Base-by-base conservation (phyloP, 805 yeast species). In the Saturnispora halmiae region DNA sequence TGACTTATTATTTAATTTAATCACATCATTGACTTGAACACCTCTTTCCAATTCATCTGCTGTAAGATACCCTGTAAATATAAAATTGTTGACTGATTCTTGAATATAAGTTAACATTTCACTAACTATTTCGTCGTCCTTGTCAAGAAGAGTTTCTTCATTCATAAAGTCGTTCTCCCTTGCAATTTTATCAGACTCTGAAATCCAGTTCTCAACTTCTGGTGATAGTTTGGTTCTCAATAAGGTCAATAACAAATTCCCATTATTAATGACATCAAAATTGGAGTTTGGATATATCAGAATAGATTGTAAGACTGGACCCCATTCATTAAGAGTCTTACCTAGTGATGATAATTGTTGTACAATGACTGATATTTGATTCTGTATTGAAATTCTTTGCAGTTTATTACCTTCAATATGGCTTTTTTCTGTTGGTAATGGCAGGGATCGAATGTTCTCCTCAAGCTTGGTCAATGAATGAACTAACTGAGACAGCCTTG, bases 151-250 rank as follows among this genome's bases (percentile, higher is more conserved):
- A 5, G 13, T 24, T 11, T 40, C 29, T 10, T 20, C 6, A 5
- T 32, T 28, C 15, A 31, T 6, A 4, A 26, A 2, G 11, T 33
- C 30, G 4, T 45, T 34, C 11, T 29, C 14, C 9, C 19, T 10
- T 14, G 42, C 48, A 53, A 30, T 51, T 56, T 36, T 10, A 6
- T 60, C 64, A 21, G 57, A 53, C 14, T 59, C 56, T 15, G 68
- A 67, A 6, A 87, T 73, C 96, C 97, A 90, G 35, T 76, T 82
- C 38, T 78, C 83, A 2, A 90, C 94, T 47, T 88, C 96, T 0
- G 98, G 97, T 9, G 84, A 65, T 37, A 81, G 80, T 56, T 88
- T 90, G 57, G 88, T 92, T 44, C 97, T 71, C 45, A 92, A 60
- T 45, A 92, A 65, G 0, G 96, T 87, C 0, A 94, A 82, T 38